Percentiles rank a stretch among this genome's conserved stretches.
These are phyloP conservation scores for Juncus inflexus DNA, from an alignment of 176 grass and related monocot genomes.

Conservation along the genomic window DNA sequence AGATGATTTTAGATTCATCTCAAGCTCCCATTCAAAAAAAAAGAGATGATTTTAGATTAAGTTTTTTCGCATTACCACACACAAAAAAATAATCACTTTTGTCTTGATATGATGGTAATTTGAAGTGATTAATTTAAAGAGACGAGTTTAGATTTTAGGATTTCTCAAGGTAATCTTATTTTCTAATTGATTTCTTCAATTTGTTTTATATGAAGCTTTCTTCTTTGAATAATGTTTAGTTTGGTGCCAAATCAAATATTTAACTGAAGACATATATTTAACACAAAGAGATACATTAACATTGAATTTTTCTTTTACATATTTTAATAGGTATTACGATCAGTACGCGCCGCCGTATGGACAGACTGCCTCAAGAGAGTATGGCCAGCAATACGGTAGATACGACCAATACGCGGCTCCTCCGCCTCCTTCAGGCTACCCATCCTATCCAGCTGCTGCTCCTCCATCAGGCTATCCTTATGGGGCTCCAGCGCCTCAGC, in stretches of 20 bases:
- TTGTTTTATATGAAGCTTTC: too few species aligned
- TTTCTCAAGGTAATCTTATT: too few species aligned
- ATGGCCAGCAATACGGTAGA: slow-evolving; percentile 10
- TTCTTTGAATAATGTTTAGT: too few species aligned
- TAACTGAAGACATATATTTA: too few species aligned
- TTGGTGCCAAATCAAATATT: too few species aligned
- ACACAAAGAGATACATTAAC: neutral
- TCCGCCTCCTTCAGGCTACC: slow-evolving; percentile 20
- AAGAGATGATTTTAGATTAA: too few species aligned
- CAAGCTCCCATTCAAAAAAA: too few species aligned
- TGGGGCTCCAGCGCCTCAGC: slow-evolving; percentile 12
- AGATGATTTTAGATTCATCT: too few species aligned
- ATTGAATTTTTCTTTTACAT: neutral
- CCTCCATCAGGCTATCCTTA: slow-evolving; percentile 21
- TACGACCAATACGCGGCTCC: neutral
- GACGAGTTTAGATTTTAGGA: too few species aligned
- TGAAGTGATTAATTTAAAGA: neutral
- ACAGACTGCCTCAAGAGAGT: slow-evolving; percentile 16
- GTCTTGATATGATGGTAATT: neutral
- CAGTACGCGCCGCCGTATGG: slow-evolving; percentile 23
- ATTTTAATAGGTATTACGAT: slow-evolving; percentile 18
- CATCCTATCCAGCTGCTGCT: slow-evolving; percentile 15
- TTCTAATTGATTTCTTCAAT: too few species aligned
- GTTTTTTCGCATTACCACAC: too few species aligned
- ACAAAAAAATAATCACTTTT: too few species aligned